Conservation (phyloP, 352 stramenopile species). For the Globisporangium okanoganense region DNA sequence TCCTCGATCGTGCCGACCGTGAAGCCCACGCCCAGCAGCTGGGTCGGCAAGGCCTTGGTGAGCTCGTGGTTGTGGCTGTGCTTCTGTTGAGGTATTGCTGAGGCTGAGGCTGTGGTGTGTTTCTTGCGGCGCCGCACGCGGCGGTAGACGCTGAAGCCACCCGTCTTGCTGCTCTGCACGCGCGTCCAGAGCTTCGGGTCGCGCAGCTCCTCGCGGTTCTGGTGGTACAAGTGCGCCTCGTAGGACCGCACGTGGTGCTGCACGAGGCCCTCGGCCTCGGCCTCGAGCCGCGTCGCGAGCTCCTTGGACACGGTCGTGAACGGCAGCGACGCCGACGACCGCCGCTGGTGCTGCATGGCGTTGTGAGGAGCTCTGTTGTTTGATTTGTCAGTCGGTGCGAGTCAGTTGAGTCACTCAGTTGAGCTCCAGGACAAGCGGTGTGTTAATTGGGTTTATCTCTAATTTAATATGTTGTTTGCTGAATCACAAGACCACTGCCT, state of each 20-base stretch:
- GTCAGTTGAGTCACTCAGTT: no score
- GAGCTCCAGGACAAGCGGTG: no score
- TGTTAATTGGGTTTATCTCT: no score
- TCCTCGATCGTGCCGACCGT: slow-evolving; percentile 21
- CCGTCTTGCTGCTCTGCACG: slow-evolving; percentile 15
- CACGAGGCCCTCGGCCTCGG: slow-evolving; percentile 18
- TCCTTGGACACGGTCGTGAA: slow-evolving; percentile 13
- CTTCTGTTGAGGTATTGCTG: background rate
- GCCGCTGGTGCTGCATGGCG: slow-evolving; percentile 4
- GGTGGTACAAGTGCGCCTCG: slow-evolving; percentile 17
- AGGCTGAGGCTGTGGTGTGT: background rate
- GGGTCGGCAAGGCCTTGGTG: slow-evolving; percentile 5
- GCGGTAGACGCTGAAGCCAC: slow-evolving; percentile 17
- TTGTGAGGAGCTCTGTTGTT: background rate
- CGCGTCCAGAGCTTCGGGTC: slow-evolving; percentile 16
- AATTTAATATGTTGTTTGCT: no score
- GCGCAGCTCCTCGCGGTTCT: slow-evolving; percentile 14
- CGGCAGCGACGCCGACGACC: slow-evolving; percentile 17
- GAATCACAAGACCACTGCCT: no score
- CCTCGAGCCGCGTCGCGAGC: slow-evolving; percentile 14
- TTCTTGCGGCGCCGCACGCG: slow-evolving; percentile 12
- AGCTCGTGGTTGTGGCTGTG: background rate
- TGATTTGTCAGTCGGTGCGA: no score
- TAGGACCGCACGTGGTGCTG: slow-evolving; percentile 21
- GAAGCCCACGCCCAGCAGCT: slow-evolving; percentile 25